Evolutionary conservation across 352 stramenopile species (phyloP).

Genomic region (Phytophthora crassamura): DNA sequence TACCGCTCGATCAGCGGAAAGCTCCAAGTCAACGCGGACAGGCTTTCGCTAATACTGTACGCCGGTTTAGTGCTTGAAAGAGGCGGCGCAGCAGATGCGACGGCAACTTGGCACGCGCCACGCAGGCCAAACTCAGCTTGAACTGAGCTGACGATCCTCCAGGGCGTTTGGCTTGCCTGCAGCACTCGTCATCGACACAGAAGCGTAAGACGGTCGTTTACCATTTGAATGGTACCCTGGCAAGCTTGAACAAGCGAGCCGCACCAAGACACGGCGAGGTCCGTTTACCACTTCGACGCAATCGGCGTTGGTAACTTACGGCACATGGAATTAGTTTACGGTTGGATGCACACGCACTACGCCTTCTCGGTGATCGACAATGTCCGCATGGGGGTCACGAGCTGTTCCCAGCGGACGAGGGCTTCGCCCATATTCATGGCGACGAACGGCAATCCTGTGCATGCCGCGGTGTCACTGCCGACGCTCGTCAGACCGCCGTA

Average conservation of each 20-base stretch:
- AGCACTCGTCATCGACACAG: too few relatives aligned
- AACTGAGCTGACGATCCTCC: too few relatives aligned
- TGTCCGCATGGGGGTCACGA: slow-evolving; percentile 38
- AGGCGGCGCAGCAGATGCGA: neutral
- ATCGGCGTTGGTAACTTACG: neutral
- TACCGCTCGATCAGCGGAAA: neutral
- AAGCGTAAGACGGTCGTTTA: too few relatives aligned
- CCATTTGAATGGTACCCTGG: too few relatives aligned
- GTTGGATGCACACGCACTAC: neutral
- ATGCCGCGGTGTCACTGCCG: slow-evolving; percentile 29
- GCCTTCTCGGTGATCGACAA: slow-evolving; percentile 29
- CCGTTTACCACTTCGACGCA: slow-evolving; percentile 5
- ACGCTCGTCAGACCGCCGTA: slow-evolving; percentile 45
- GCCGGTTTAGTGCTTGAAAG: slow-evolving; percentile 2
- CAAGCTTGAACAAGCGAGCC: too few relatives aligned
- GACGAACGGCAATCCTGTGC: slow-evolving; percentile 33
- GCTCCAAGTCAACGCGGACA: neutral
- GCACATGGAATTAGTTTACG: slow-evolving; percentile 22
- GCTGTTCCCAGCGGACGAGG: slow-evolving; percentile 44
- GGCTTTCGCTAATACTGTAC: slow-evolving; percentile 2
- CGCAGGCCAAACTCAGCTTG: neutral
- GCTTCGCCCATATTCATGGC: slow-evolving; percentile 44
- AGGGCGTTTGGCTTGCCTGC: too few relatives aligned
- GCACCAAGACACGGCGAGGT: neutral
- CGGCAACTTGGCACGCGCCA: too few relatives aligned